These are phyloP conservation scores for Magnaporthiopsis rhizophila DNA, from an alignment of 2,329 filamentous ascomycete species.

Conservation along the genomic window DNA sequence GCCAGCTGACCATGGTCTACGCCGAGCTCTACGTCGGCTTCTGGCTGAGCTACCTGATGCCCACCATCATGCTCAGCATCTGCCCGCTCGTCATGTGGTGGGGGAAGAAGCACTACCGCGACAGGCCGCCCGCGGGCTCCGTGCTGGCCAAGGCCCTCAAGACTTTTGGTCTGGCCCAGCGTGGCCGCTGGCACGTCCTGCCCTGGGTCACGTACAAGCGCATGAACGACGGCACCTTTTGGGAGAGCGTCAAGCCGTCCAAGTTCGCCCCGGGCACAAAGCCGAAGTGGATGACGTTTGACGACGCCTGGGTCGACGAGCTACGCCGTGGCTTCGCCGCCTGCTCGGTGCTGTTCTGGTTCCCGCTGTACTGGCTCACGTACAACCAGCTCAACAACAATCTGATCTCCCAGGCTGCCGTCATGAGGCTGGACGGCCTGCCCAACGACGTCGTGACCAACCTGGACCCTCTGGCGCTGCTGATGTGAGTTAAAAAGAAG, in stretches of 20 bases:
- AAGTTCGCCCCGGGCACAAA: constrained; percentile 9
- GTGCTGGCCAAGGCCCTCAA: constrained; percentile 49
- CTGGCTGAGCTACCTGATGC: constrained; percentile 51
- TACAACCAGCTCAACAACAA: constrained; percentile 56
- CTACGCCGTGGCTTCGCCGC: constrained; percentile 61
- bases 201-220: constrained; percentile 9
- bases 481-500: constrained; percentile 36
- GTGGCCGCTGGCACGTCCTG: constrained; percentile 11
- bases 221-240: constrained; percentile 13
- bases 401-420: constrained; percentile 55
- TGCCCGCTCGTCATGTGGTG: constrained; percentile 48
- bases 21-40: constrained; percentile 58
- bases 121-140: constrained; percentile 47
- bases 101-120: constrained; percentile 42
- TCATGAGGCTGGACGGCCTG: constrained; percentile 59
- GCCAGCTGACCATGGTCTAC: constrained; percentile 51
- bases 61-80: constrained; percentile 47
- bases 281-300: constrained; percentile 46
- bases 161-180: constrained; percentile 24
- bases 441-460: constrained; percentile 75
- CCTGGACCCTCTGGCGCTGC: constrained; percentile 65
- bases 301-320: constrained; percentile 77
- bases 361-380: constrained; percentile 54
- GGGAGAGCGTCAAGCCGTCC: constrained; percentile 14
- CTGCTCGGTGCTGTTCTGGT: constrained; percentile 64